Evolutionary conservation across 2,329 filamentous ascomycete species (phyloP).

Genomic region (Ceratocystis smalleyi): DNA sequence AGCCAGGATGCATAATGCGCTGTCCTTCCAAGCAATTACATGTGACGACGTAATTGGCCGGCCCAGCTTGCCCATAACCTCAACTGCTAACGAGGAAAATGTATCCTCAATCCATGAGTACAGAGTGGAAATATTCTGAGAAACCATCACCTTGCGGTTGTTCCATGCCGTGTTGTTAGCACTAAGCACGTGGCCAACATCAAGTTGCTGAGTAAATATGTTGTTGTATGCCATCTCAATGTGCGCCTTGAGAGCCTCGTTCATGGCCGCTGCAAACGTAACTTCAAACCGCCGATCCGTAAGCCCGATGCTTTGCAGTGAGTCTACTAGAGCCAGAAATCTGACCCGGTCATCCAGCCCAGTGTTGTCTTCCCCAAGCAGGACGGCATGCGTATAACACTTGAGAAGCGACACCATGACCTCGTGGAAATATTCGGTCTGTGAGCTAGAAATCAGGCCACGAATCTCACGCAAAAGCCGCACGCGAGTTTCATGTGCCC

Average conservation of each 20-base stretch:
- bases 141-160: background rate
- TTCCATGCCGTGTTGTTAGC: background rate
- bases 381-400: background rate
- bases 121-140: constrained; percentile 5
- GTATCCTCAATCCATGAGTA: constrained; percentile 50
- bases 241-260: constrained; percentile 5
- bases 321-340: constrained; percentile 22
- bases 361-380: background rate
- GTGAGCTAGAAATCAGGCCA: constrained; percentile 48
- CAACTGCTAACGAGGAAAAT: constrained; percentile 48
- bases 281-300: constrained; percentile 7
- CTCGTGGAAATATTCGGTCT: constrained; percentile 36
- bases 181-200: background rate
- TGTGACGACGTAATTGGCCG: constrained; percentile 36
- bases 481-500: constrained; percentile 26
- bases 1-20: constrained; percentile 52
- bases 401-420: constrained; percentile 30
- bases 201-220: constrained; percentile 6
- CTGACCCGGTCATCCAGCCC: background rate
- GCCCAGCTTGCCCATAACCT: constrained; percentile 39
- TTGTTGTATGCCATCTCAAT: constrained; percentile 1
- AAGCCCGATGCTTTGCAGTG: constrained; percentile 45
- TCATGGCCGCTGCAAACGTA: constrained; percentile 6
- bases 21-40: constrained; percentile 54
- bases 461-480: constrained; percentile 48